A percentile compares a stretch with the other conserved stretches of the same genome.
phyloP scores from a whole-genome alignment of 2,329 filamentous ascomycete genomes.

The Escovopsis sp. region DNA sequence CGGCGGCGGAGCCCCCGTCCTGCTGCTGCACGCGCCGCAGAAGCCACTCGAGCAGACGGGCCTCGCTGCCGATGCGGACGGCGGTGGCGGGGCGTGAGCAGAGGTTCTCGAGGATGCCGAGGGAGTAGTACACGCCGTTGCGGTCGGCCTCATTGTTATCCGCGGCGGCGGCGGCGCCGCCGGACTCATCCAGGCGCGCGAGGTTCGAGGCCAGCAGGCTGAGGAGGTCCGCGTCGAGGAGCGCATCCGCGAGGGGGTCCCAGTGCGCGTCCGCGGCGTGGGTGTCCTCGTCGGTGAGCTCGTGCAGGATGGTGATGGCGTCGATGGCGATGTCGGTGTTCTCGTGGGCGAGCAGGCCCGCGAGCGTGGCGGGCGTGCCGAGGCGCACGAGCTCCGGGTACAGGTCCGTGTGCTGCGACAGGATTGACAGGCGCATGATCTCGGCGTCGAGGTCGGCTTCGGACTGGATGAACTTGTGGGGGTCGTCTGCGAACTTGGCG shows the following conservation, averaged over 20 bases:
- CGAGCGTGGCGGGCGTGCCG: slow-evolving; percentile 57
- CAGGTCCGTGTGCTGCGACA: slow-evolving; percentile 73
- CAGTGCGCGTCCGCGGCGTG: slow-evolving; percentile 67
- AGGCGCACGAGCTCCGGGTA: slow-evolving; percentile 68
- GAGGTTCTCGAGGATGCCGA: slow-evolving; percentile 74
- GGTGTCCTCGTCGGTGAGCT: slow-evolving; percentile 89
- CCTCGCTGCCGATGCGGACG: slow-evolving; percentile 56
- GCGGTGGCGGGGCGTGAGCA: slow-evolving; percentile 54
- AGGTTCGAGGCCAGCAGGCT: slow-evolving; percentile 66
- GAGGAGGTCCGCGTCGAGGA: slow-evolving; percentile 55
- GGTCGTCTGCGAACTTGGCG: slow-evolving; percentile 67
- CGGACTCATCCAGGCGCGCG: slow-evolving; percentile 59
- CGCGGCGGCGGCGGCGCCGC: no score
- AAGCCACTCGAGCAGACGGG: slow-evolving; percentile 60
- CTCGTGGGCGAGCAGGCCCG: slow-evolving; percentile 76
- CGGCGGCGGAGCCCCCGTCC: slow-evolving; percentile 16
- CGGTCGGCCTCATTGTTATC: slow-evolving; percentile 64
- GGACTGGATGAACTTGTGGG: slow-evolving; percentile 66
- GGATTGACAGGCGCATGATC: slow-evolving; percentile 72
- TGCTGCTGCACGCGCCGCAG: slow-evolving; percentile 60
- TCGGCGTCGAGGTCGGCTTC: slow-evolving; percentile 84
- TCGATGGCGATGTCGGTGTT: slow-evolving; percentile 95
- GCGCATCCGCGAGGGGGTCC: slow-evolving; percentile 54
- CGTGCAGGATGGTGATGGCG: slow-evolving; percentile 74
- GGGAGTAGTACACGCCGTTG: slow-evolving; percentile 71